Conservation (phyloP, 495 filamentous ascomycete species). For the Xylaria bambusicola region DNA sequence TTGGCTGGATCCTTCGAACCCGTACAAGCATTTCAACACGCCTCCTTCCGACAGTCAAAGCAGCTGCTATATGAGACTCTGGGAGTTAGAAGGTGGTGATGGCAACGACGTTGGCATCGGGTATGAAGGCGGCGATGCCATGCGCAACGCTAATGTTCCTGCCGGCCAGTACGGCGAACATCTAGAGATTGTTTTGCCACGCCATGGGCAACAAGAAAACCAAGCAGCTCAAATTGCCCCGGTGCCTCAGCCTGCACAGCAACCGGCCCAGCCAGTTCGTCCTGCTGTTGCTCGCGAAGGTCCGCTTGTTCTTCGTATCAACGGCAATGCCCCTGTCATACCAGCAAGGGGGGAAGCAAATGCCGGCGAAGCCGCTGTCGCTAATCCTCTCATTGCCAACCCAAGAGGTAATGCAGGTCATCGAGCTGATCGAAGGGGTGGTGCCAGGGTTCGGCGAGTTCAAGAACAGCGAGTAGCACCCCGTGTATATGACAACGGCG, state of each 20-base stretch:
- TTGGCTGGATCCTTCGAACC: conserved; percentile 79
- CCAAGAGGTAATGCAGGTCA: conserved; percentile 16
- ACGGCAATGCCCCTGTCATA: conserved; percentile 27
- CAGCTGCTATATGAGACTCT: conserved; percentile 78
- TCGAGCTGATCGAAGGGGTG: conserved; percentile 25
- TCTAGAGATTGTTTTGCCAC: conserved; percentile 21
- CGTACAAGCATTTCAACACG: conserved; percentile 84
- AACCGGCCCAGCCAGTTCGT: conserved; percentile 26
- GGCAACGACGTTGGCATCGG: conserved; percentile 60
- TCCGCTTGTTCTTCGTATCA: conserved; percentile 56
- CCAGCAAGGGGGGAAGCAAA: conserved; percentile 20
- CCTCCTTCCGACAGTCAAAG: conserved; percentile 50
- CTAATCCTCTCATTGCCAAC: conserved; percentile 18
- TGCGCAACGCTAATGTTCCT: conserved; percentile 12
- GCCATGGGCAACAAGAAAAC: conserved; percentile 22
- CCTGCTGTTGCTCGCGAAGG: conserved; percentile 51
- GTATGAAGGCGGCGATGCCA: conserved; percentile 49
- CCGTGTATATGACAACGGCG: conserved; percentile 2
- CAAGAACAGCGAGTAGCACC: conserved; percentile 29
- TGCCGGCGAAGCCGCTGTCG: conserved; percentile 31
- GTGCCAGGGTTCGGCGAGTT: conserved; percentile 24
- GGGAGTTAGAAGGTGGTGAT: conserved; percentile 87
- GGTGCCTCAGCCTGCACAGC: conserved; percentile 18
- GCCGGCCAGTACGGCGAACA: conserved; percentile 24
- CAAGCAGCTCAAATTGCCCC: conserved; percentile 19